These are phyloP conservation scores for Phaeosphaeriaceae sp. DNA, from an alignment of 2,329 filamentous ascomycete genomes.

Conservation along the genomic window DNA sequence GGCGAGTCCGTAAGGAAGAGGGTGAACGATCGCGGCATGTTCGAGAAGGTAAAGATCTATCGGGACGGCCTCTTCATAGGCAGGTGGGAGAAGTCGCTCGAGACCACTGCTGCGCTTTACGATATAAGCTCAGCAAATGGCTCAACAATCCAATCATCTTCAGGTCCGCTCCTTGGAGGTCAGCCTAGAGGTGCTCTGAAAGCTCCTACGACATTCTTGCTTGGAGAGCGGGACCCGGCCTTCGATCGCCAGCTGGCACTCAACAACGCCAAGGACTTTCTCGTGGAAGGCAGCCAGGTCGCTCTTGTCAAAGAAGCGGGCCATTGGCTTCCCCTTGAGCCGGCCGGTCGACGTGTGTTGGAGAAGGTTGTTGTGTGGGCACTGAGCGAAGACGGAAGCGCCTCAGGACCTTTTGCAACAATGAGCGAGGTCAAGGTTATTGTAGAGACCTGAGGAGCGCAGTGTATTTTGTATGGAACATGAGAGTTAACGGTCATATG, in stretches of 20 bases:
- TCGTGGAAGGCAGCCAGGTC: conserved; percentile 58
- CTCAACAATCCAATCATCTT: conserved; percentile 15
- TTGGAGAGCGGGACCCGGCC: conserved; percentile 61
- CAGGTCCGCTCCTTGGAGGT: conserved; percentile 51
- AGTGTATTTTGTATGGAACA: neutral
- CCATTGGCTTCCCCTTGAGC: conserved; percentile 61
- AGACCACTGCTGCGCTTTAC: conserved; percentile 57
- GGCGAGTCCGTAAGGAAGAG: conserved; percentile 51
- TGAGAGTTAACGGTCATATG: no score
- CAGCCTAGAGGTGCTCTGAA: conserved; percentile 55
- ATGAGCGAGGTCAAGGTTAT: conserved; percentile 27
- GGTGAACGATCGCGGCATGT: conserved; percentile 54
- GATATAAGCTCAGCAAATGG: conserved; percentile 41
- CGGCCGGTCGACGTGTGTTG: conserved; percentile 52
- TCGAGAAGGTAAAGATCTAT: conserved; percentile 62
- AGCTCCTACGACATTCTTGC: conserved; percentile 61
- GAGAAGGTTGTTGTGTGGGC: conserved; percentile 48
- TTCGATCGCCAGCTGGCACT: conserved; percentile 58
- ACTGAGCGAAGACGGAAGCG: conserved; percentile 26
- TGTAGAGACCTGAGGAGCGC: conserved; percentile 17
- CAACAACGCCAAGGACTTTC: conserved; percentile 61
- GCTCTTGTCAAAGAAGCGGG: conserved; percentile 57
- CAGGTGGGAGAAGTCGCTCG: conserved; percentile 60
- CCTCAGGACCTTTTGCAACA: conserved; percentile 23
- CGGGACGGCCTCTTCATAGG: conserved; percentile 56